Percentiles rank a stretch among this genome's conserved stretches.
Conservation (phyloP, 2,329 filamentous ascomycete genomes). For the Camptophora hylomeconis region DNA sequence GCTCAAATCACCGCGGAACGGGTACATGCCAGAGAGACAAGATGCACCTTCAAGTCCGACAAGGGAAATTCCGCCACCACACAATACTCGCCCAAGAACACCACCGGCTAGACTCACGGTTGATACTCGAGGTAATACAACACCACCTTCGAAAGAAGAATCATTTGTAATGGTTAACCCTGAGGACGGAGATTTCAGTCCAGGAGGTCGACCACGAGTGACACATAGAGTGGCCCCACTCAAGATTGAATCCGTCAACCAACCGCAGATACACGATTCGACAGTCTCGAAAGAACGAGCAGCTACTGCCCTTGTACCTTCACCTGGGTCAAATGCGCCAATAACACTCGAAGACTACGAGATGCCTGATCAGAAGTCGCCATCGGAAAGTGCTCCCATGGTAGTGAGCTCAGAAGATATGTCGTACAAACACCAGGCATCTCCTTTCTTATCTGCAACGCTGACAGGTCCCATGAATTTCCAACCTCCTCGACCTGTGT, state of each 20-base stretch:
- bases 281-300: not conserved
- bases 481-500: constrained; percentile 27
- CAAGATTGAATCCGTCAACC: not conserved
- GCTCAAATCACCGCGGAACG: too few species aligned
- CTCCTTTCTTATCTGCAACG: constrained; percentile 5
- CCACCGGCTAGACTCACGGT: too few species aligned
- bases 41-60: too few species aligned
- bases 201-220: constrained; percentile 39
- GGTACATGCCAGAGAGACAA: too few species aligned
- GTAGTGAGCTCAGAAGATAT: constrained; percentile 6
- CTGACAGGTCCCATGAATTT: constrained; percentile 14
- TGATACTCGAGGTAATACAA: too few species aligned
- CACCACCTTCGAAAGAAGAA: constrained; percentile 6
- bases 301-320: constrained; percentile 2
- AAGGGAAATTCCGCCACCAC: too few species aligned
- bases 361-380: constrained; percentile 11
- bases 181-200: constrained; percentile 32
- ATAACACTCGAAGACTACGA: constrained; percentile 18
- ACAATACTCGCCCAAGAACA: too few species aligned
- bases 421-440: too few species aligned
- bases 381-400: constrained; percentile 12
- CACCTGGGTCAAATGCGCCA: constrained; percentile 16
- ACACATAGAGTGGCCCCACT: constrained; percentile 3
- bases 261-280: constrained; percentile 1
- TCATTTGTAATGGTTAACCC: constrained; percentile 7